phyloP scores from a whole-genome alignment of 2,329 filamentous ascomycete species.

The Penicillium sp. region DNA sequence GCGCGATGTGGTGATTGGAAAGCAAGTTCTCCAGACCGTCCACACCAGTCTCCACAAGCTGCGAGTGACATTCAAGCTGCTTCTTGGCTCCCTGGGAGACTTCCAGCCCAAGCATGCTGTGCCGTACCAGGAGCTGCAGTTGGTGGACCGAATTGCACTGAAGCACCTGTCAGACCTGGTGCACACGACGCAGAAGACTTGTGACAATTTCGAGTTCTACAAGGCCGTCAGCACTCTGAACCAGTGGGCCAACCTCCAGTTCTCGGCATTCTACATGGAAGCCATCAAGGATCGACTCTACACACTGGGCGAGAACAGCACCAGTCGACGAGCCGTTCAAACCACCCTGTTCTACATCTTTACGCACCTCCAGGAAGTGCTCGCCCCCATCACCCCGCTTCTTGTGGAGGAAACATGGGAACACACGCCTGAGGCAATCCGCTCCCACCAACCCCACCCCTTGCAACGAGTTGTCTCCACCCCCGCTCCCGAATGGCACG shows the following conservation, averaged over 20 bases:
- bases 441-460: slow-evolving; percentile 47
- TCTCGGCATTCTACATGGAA: slow-evolving; percentile 94
- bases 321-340: slow-evolving; percentile 57
- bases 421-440: slow-evolving; percentile 66
- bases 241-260: slow-evolving; percentile 74
- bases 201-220: slow-evolving; percentile 75
- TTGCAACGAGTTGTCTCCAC: slow-evolving; percentile 39
- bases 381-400: slow-evolving; percentile 76
- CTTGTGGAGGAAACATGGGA: slow-evolving; percentile 88
- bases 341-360: slow-evolving; percentile 62
- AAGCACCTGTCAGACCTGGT: slow-evolving; percentile 69
- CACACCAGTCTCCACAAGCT: slow-evolving; percentile 81
- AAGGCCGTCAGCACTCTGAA: slow-evolving; percentile 71
- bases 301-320: slow-evolving; percentile 68
- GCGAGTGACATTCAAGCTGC: slow-evolving; percentile 84
- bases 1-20: slow-evolving; percentile 77
- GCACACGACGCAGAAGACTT: slow-evolving; percentile 62
- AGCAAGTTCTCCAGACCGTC: slow-evolving; percentile 71
- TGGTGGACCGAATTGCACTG: slow-evolving; percentile 72
- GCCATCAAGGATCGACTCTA: slow-evolving; percentile 89
- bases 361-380: slow-evolving; percentile 69
- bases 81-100: slow-evolving; percentile 71
- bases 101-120: slow-evolving; percentile 45
- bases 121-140: slow-evolving; percentile 52
- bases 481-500: slow-evolving; percentile 35